Conservation (phyloP, 2,329 filamentous ascomycete genomes). For the Onygenales sp. region DNA sequence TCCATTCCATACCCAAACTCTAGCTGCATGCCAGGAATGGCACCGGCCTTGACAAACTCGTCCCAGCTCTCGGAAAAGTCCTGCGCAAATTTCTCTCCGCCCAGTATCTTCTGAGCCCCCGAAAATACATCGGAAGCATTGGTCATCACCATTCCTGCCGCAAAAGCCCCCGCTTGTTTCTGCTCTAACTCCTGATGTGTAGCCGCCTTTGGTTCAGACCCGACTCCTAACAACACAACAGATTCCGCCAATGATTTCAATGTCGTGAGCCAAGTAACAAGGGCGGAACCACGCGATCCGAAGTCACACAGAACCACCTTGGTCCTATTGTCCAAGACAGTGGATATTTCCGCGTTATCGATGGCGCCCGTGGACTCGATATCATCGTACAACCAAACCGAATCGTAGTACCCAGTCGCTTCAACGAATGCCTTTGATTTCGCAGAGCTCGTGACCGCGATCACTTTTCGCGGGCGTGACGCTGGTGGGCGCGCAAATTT, state of each 20-base stretch:
- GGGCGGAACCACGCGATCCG: not conserved
- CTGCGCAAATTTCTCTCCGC: not conserved
- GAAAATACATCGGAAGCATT: not conserved
- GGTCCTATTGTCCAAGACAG: not conserved
- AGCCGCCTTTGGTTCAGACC: not conserved
- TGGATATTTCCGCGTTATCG: not conserved
- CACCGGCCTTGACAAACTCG: slow-evolving; percentile 1
- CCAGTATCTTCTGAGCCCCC: not conserved
- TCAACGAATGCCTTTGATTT: slow-evolving; percentile 8
- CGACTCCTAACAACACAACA: not conserved
- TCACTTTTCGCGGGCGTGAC: slow-evolving; percentile 8
- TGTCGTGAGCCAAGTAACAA: not conserved
- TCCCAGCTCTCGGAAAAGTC: not conserved
- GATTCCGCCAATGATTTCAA: not conserved
- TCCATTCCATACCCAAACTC: not conserved
- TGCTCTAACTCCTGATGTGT: not conserved
- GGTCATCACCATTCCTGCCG: not conserved
- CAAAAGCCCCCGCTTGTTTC: not conserved
- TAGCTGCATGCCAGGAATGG: not conserved
- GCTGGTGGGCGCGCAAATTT: slow-evolving; percentile 12
- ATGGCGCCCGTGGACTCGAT: not conserved
- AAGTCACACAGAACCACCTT: slow-evolving; percentile 1
- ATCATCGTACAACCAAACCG: not conserved
- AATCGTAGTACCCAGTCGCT: slow-evolving; percentile 1
- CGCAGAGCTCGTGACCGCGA: slow-evolving; percentile 15